Evolutionary conservation across 441 rosid species (phyloP).

Genomic region (Bocquillonia castaneifolia): DNA sequence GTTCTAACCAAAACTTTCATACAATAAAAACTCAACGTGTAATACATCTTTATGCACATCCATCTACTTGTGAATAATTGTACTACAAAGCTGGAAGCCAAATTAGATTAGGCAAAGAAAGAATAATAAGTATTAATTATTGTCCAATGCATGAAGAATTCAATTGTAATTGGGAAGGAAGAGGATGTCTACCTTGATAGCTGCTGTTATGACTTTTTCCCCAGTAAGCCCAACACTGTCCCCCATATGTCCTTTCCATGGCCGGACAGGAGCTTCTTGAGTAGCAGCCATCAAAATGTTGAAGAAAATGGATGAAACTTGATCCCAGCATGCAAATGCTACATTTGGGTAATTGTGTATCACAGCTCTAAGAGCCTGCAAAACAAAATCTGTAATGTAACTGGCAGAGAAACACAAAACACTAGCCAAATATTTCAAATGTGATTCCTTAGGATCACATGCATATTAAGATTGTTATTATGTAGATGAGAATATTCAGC

Average conservation of each 20-base stretch:
- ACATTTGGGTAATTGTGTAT: slow-evolving; percentile 72
- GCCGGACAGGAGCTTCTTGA: slow-evolving; percentile 42
- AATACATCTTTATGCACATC: not conserved
- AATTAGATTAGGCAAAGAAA: not conserved
- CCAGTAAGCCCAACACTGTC: slow-evolving; percentile 46
- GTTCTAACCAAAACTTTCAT: not conserved
- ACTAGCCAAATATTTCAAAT: not conserved
- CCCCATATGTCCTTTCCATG: slow-evolving; percentile 51
- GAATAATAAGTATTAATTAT: not conserved
- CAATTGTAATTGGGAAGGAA: not conserved
- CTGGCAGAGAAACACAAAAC: not conserved
- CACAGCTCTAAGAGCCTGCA: slow-evolving; percentile 79
- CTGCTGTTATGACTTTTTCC: slow-evolving; percentile 69
- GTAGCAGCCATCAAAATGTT: slow-evolving; percentile 39
- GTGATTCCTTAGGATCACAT: not conserved
- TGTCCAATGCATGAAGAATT: not conserved
- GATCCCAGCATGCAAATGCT: slow-evolving; percentile 59
- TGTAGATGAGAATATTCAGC: not conserved
- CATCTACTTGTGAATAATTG: not conserved
- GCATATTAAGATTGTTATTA: not conserved
- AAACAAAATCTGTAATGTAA: slow-evolving; percentile 16
- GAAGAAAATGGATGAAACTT: slow-evolving; percentile 45
- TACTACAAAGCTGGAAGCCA: not conserved
- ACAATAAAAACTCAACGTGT: not conserved
- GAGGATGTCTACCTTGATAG: slow-evolving; percentile 53